Conservation (phyloP, 2,329 filamentous ascomycete species). For the Biscogniauxia marginata region DNA sequence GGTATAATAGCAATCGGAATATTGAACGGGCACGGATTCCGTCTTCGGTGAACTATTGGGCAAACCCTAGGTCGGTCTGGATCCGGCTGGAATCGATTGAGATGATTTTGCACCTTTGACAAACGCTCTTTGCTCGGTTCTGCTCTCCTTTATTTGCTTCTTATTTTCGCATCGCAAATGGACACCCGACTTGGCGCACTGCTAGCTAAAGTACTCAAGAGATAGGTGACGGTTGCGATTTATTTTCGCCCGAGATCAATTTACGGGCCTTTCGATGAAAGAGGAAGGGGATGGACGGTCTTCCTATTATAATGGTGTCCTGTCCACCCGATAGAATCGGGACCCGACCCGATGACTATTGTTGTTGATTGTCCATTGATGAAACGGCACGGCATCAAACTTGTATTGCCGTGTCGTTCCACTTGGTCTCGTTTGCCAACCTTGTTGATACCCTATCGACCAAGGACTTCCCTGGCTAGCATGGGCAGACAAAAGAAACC, state of each 20-base stretch:
- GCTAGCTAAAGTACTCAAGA: background rate
- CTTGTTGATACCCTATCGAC: constrained; percentile 27
- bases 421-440: constrained; percentile 15
- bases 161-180: background rate
- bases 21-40: background rate
- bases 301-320: background rate
- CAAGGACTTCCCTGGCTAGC: constrained; percentile 19
- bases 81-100: background rate
- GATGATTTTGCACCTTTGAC: no score
- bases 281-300: background rate
- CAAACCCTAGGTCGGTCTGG: background rate
- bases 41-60: background rate
- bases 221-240: background rate
- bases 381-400: background rate
- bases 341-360: background rate
- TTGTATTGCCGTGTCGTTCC: constrained; percentile 5
- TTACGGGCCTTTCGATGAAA: background rate
- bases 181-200: background rate
- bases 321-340: background rate
- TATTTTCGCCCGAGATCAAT: background rate
- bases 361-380: background rate
- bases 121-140: no score
- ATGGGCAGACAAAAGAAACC: constrained; percentile 15
- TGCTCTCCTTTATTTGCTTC: background rate
- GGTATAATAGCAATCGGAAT: background rate